Evolutionary conservation across 148 eudicot genomes (phyloP), one percentile per base, ranked within the genome.

Genomic region (Fagopyrum tataricum): DNA sequence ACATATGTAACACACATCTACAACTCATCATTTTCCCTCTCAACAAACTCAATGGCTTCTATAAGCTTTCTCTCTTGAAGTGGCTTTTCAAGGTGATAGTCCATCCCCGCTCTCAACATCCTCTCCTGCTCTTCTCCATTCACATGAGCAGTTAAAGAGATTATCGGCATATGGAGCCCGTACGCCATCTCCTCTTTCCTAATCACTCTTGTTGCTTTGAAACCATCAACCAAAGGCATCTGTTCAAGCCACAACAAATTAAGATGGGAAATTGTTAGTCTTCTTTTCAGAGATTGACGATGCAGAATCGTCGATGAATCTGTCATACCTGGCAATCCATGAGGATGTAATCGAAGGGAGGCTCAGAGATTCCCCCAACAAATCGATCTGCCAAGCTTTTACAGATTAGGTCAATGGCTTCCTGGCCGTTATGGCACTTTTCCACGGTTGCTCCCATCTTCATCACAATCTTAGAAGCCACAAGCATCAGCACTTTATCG

Each of bases 171-270:
- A 78, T 89, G 96, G 4, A 67, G 77, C 3, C 79, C 78, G 7
- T 81, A 78, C 58, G 80, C 89, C 13, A 43, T 8, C 77, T 94
- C 98, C 20, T 76, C 70, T 84, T 82, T 84, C 74, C 97, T 76
- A 0, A 94, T 94, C 62, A 81, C 91, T 76, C 84, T 89, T 7
- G 98, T 91, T 58, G 98, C 97, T 81, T 94, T 96, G 72, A 89
- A 94, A 2, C 98, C 98, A 76, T 94, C 97, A 95, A 94, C 89
- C 83, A 88, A 85, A n/a, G 98, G 98, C 98, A 94, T 94, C 98
- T 94, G 89, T 10, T 67, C 6, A 6, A 17, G 0, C 18, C 70
- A 9, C 4, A 4, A 37, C 4, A 58, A n/a, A n/a, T n/a, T n/a
- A n/a, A n/a, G n/a, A n/a, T n/a, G n/a, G 31, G 4, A 56, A 12